Conservation (phyloP, 2,329 filamentous ascomycete genomes). For the Talaromyces funiculosus region DNA sequence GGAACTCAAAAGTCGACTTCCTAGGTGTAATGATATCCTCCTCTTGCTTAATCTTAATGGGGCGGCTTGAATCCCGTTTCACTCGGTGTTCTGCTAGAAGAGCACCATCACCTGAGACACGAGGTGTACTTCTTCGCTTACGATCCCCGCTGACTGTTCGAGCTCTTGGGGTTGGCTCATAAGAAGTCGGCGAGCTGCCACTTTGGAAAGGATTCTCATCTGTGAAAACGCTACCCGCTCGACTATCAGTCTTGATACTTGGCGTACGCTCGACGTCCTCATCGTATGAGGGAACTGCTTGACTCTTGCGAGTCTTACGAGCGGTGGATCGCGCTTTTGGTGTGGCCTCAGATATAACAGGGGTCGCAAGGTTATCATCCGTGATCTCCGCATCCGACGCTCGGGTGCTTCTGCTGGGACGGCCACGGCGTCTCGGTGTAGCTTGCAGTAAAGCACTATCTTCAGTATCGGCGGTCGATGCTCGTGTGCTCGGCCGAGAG, state of each 20-base stretch:
- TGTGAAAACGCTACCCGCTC: slow-evolving; percentile 66
- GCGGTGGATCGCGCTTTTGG: slow-evolving; percentile 41
- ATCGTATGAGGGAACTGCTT: slow-evolving; percentile 30
- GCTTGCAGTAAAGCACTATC: slow-evolving; percentile 26
- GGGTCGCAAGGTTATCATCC: slow-evolving; percentile 29
- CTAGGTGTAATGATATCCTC: slow-evolving; percentile 51
- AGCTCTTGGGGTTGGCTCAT: slow-evolving; percentile 41
- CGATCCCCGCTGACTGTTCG: slow-evolving; percentile 30
- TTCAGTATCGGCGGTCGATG: slow-evolving; percentile 35
- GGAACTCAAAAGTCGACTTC: slow-evolving; percentile 55
- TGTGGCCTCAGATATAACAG: slow-evolving; percentile 30
- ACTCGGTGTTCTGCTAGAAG: slow-evolving; percentile 23
- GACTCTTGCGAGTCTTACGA: slow-evolving; percentile 49
- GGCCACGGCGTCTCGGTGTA: slow-evolving; percentile 26
- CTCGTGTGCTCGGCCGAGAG: slow-evolving; percentile 48
- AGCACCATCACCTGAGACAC: slow-evolving; percentile 33
- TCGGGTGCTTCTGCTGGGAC: slow-evolving; percentile 27
- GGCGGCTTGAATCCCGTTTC: slow-evolving; percentile 29
- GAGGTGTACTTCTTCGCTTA: slow-evolving; percentile 48
- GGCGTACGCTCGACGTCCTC: slow-evolving; percentile 30
- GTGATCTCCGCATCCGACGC: slow-evolving; percentile 28
- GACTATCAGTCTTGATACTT: slow-evolving; percentile 40
- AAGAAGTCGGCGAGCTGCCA: slow-evolving; percentile 63
- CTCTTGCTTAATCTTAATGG: slow-evolving; percentile 41
- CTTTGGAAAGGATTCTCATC: slow-evolving; percentile 92